Conservation (phyloP, 2,329 filamentous ascomycete species). For the Ophiocordyceps polyrhachis-furcata region DNA sequence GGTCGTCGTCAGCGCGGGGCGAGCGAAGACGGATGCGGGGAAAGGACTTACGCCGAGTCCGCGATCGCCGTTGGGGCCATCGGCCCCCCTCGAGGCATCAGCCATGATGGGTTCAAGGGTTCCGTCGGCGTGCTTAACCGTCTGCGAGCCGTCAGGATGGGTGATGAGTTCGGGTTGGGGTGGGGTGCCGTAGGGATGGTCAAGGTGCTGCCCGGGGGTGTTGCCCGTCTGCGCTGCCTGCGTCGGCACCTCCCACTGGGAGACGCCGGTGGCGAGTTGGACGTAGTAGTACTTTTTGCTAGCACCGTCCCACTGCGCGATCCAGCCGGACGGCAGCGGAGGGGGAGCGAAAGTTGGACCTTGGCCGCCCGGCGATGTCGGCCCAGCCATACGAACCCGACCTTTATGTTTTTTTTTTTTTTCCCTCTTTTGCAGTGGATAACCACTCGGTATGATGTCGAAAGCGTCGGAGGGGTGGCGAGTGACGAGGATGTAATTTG, state of each 20-base stretch:
- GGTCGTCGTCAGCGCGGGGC: constrained; percentile 2
- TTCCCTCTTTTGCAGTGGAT: neutral
- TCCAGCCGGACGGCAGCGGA: constrained; percentile 45
- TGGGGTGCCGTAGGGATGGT: constrained; percentile 44
- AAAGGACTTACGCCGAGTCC: constrained; percentile 41
- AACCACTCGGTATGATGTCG: neutral
- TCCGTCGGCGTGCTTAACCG: constrained; percentile 39
- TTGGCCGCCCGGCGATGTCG: constrained; percentile 37
- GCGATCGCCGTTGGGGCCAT: constrained; percentile 37
- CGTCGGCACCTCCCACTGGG: constrained; percentile 57
- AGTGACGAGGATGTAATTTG: neutral
- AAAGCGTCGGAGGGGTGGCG: neutral
- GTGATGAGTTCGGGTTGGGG: constrained; percentile 36
- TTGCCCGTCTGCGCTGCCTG: constrained; percentile 42
- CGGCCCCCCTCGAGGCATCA: constrained; percentile 29
- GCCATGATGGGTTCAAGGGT: constrained; percentile 40
- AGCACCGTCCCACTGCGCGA: constrained; percentile 48
- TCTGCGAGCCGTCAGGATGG: constrained; percentile 43
- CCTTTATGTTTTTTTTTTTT: neutral
- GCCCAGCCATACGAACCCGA: constrained; percentile 29
- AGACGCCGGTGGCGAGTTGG: constrained; percentile 51
- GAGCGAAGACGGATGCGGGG: constrained; percentile 1
- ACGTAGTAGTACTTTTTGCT: constrained; percentile 54
- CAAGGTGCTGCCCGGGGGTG: constrained; percentile 33
- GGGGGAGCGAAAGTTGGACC: constrained; percentile 42